Conservation (phyloP, 140 eudicot species). For the Anethum foeniculum region DNA sequence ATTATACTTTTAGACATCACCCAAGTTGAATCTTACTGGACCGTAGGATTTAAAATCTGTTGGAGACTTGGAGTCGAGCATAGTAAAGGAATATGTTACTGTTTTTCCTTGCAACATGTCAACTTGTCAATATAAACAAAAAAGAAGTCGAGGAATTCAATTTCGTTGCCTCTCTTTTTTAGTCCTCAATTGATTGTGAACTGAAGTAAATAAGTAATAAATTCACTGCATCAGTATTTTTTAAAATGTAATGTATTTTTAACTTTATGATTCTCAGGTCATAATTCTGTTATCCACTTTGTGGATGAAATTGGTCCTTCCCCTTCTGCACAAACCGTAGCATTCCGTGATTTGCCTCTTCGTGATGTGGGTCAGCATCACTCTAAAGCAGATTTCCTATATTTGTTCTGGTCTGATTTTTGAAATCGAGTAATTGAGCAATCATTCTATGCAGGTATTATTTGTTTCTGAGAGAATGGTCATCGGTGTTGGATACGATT, state of each 20-base stretch:
- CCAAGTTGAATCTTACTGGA: neutral
- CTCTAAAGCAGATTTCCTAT: conserved; percentile 36
- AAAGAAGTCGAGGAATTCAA: neutral
- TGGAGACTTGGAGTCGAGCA: neutral
- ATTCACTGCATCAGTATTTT: neutral
- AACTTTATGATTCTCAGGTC: conserved; percentile 42
- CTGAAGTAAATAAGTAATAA: neutral
- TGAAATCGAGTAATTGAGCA: neutral
- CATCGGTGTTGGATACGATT: conserved; percentile 93
- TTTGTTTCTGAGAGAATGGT: conserved; percentile 86
- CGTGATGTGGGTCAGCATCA: conserved; percentile 99
- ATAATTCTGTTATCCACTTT: conserved; percentile 94
- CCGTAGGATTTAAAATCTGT: neutral
- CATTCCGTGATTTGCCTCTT: conserved; percentile 96
- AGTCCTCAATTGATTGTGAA: neutral
- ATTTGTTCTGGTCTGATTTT: conserved; percentile 11
- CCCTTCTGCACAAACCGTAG: conserved; percentile 89
- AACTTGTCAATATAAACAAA: neutral
- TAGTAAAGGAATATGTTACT: neutral
- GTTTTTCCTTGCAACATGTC: neutral
- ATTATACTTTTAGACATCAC: neutral
- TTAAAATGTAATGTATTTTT: conserved; percentile 5
- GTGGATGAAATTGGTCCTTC: conserved; percentile 94
- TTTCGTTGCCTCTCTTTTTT: neutral
- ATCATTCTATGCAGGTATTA: conserved; percentile 46